Evolutionary conservation across 2,329 filamentous ascomycete genomes (phyloP), one percentile per base, ranked within the genome.

Genomic region (Neonectria hederae): DNA sequence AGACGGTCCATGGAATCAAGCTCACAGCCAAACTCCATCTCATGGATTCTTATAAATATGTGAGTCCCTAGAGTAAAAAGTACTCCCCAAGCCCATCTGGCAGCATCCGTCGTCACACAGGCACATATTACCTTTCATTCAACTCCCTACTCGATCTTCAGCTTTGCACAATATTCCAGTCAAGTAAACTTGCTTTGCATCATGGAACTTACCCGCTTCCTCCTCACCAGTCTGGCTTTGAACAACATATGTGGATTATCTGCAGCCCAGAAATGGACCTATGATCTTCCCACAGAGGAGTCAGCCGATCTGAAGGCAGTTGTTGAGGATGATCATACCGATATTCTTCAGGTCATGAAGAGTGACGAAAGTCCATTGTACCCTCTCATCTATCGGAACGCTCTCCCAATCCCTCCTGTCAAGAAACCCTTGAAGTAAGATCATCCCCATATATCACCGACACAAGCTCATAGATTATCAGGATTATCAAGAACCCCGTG

Each of bases 401-500:
- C 82, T 8, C 76, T 86, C 2, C 82, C 83, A 1, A 81, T 83
- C 32, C 79, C 82, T 5, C 79, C 83, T 1, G 63, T 81, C 3
- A 83, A 83, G 66, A 63, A 77, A 43, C 76, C 79, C 6, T 78
- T 78, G 56, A 76, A 77, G 79, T 84, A 72, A 68, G 80, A 35
- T 11, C 24, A n/a, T 17, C 48, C 28, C 21, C 24, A 7, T 67
- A 24, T 59, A 46, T n/a, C 40, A n/a, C 59, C 56, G 11, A 32
- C 57, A 40, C 14, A 49, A 26, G 35, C 40, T 52, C 48, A 52
- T 13, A 28, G 11, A 48, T 22, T 26, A n/a, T 21, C 26, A 77
- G 74, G 67, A 69, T 73, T 21, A 73, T 81, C 51, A 75, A 67
- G 30, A 80, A 81, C 65, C 76, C 77, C 4, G 70, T 76, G 1